Conservation (phyloP, 805 yeast genomes). For the Priceomyces fermenticarens region DNA sequence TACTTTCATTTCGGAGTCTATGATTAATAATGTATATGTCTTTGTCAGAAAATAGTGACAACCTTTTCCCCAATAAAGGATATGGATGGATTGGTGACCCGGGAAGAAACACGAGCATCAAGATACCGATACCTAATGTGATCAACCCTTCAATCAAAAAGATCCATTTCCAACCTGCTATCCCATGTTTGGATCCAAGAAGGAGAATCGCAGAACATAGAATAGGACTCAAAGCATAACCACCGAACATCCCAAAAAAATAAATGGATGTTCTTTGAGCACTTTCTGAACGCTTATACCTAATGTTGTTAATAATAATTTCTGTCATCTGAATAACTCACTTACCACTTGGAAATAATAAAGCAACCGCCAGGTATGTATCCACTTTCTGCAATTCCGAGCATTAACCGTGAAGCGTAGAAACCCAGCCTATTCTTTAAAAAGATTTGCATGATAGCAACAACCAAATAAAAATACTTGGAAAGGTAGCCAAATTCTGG, state of each 20-base stretch:
- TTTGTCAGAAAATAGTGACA: conserved; percentile 1
- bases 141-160: conserved; percentile 4
- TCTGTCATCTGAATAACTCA: neutral
- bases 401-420: conserved; percentile 3
- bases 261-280: conserved; percentile 4
- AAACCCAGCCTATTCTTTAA: conserved; percentile 2
- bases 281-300: conserved; percentile 2
- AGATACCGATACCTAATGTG: conserved; percentile 1
- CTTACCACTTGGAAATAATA: conserved; percentile 4
- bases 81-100: conserved; percentile 2
- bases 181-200: neutral
- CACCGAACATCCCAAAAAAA: conserved; percentile 6
- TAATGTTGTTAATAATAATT: neutral
- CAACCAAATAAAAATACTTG: conserved; percentile 4
- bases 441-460: conserved; percentile 3
- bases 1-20: conserved; percentile 1
- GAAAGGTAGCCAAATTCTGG: conserved; percentile 3
- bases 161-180: conserved; percentile 5
- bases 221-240: conserved; percentile 4
- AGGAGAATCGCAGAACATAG: conserved; percentile 4
- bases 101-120: conserved; percentile 1
- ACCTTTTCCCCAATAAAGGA: neutral
- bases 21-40: neutral
- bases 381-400: conserved; percentile 5
- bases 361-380: conserved; percentile 4